A percentile compares a stretch with the other conserved stretches of the same genome.
Evolutionary conservation across 2,329 filamentous ascomycete species (phyloP).

Genomic region (Kalmusia sp.): DNA sequence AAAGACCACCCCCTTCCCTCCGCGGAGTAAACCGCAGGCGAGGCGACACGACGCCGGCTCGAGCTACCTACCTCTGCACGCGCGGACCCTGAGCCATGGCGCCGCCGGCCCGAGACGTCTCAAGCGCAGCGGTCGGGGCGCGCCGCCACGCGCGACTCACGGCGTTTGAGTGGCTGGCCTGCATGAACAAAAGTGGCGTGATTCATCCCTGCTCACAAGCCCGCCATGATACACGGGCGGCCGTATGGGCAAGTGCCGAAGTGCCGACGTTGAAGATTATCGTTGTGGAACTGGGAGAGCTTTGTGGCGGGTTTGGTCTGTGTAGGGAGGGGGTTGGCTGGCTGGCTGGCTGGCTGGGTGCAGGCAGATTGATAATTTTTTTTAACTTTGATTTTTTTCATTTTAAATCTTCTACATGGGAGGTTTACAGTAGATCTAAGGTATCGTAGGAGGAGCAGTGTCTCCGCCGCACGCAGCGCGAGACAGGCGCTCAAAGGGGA

Average conservation of each 20-base stretch:
- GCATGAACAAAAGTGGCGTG: conserved; percentile 18
- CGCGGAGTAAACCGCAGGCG: background rate
- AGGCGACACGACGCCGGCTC: background rate
- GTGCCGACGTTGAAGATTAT: too few species aligned
- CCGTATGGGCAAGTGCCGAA: too few species aligned
- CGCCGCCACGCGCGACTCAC: background rate
- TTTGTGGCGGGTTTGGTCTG: too few species aligned
- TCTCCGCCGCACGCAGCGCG: conserved; percentile 2
- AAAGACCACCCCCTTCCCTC: too few species aligned
- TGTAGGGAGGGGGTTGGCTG: too few species aligned
- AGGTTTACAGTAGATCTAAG: background rate
- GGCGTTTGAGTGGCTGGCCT: conserved; percentile 16
- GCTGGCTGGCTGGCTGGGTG: too few species aligned
- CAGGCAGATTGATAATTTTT: too few species aligned
- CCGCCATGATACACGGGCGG: background rate
- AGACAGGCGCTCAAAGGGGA: too few species aligned
- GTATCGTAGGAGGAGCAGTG: conserved; percentile 5
- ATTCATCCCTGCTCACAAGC: background rate
- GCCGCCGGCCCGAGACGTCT: conserved; percentile 12
- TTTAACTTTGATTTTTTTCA: conserved; percentile 9
- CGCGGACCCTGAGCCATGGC: background rate
- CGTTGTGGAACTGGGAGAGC: too few species aligned
- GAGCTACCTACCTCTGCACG: background rate
- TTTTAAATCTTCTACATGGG: background rate
- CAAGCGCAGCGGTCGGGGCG: background rate